These are phyloP conservation scores for Sclerotinia sclerotiorum DNA, from an alignment of 2,329 filamentous ascomycete species.

Conservation along the genomic window DNA sequence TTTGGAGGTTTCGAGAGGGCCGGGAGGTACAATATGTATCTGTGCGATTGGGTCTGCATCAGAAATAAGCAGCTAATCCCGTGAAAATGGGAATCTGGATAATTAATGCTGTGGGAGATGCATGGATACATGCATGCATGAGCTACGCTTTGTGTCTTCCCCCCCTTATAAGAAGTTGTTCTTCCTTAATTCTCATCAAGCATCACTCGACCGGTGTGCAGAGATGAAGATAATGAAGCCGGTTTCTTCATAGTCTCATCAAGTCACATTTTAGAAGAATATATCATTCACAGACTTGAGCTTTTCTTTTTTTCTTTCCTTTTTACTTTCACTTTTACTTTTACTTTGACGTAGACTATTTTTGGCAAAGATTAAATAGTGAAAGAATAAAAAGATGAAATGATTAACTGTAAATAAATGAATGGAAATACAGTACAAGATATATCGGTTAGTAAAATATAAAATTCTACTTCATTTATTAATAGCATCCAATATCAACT, in stretches of 20 bases:
- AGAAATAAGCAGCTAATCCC: neutral
- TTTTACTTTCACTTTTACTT: too few relatives aligned
- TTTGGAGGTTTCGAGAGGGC: neutral
- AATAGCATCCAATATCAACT: neutral
- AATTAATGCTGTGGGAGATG: neutral
- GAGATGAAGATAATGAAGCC: too few relatives aligned
- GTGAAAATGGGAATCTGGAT: neutral
- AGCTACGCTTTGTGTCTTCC: too few relatives aligned
- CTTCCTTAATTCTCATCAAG: neutral
- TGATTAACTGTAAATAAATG: neutral
- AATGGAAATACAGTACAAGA: neutral
- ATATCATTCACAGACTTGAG: neutral
- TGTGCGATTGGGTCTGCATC: neutral
- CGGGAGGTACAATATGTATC: neutral
- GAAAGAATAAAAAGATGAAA: neutral
- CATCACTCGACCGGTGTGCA: neutral
- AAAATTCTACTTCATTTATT: too few relatives aligned
- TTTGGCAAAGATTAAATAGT: neutral
- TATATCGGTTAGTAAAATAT: neutral
- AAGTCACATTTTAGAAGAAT: rapidly evolving
- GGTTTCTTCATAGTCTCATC: neutral
- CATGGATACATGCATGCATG: neutral
- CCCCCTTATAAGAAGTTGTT: neutral
- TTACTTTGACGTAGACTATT: neutral
- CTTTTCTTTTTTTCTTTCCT: too few relatives aligned